Evolutionary conservation across 306 rosid genomes (phyloP), one percentile per base, ranked within the genome.

Genomic region (Argentina anserina): DNA sequence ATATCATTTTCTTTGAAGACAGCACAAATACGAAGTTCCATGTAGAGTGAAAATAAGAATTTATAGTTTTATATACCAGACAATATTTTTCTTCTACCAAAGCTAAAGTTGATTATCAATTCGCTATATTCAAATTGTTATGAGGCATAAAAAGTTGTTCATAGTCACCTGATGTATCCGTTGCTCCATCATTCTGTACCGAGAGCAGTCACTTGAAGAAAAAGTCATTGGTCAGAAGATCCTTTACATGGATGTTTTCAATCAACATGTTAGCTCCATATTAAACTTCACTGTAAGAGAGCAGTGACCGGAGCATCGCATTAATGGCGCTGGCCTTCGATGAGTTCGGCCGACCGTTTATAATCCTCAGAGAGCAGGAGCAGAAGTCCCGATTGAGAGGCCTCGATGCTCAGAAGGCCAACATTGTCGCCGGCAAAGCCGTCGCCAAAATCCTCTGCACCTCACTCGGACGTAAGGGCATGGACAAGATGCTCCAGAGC

Each of bases 401-500:
- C 14, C 86, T 95, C 73, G 97, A 95, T 49, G 99, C 99, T 56
- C 99, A 95, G 88, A 95, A 92, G 78, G 82, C 97, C 26, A 95
- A 88, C 87, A 95, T 92, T 77, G 82, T 97, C 36, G 91, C 99
- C 58, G 99, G 87, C 0, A 92, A 75, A 77, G 96, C 93, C 46
- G 90, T 95, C 39, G 93, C 97, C 53, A 96, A 91, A 53, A 95
- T 95, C 72, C 99, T 95, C 87, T 81, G 79, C 20, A 92, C 99
- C 74, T 95, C 99, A 5, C 97, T 95, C 29, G 99, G 99, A 0
- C 99, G 97, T 52, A 95, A 95, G 78, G 99, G 99, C 83, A 95
- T 95, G 99, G 99, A 95, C 84, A 95, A 95, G 89, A 95, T 95
- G 92, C 96, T 95, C 50, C 90, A 84, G 81, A 88, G 97, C 81